Conservation (phyloP, 2,329 filamentous ascomycete genomes). For the Sporothrix variecibatus region DNA sequence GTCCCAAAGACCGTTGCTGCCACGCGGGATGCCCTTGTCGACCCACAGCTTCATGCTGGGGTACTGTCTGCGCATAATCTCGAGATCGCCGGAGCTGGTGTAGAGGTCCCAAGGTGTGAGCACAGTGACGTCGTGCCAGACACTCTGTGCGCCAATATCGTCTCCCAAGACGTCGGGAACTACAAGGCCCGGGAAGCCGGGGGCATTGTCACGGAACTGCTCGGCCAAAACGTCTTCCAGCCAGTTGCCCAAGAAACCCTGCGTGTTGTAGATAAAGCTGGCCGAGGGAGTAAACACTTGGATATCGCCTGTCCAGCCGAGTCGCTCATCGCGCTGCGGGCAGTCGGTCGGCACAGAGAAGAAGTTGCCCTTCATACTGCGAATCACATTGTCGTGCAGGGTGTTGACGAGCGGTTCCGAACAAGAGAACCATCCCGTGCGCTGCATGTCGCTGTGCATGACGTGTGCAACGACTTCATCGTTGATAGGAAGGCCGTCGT, state of each 20-base stretch:
- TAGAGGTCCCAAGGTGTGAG: not conserved
- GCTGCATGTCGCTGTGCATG: slow-evolving; percentile 5
- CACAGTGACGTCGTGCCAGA: slow-evolving; percentile 8
- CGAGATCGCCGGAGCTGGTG: not conserved
- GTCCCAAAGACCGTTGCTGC: not conserved
- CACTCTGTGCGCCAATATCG: not conserved
- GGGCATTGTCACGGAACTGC: not conserved
- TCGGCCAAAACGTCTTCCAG: not conserved
- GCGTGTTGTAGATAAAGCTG: slow-evolving; percentile 55
- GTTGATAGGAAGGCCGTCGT: not conserved
- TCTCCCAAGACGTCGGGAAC: not conserved
- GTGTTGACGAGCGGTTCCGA: slow-evolving; percentile 55
- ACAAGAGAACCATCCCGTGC: slow-evolving; percentile 48
- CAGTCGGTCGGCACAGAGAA: slow-evolving; percentile 59
- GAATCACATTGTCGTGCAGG: slow-evolving; percentile 56
- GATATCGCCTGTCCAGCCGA: slow-evolving; percentile 56
- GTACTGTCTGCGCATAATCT: not conserved
- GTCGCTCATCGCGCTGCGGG: slow-evolving; percentile 56
- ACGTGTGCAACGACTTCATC: not conserved
- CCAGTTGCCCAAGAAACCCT: slow-evolving; percentile 42
- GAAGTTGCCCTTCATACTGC: slow-evolving; percentile 62
- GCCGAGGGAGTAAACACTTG: slow-evolving; percentile 53
- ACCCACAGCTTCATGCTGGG: not conserved
- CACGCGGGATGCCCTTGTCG: not conserved
- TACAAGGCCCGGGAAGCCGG: not conserved